Evolutionary conservation across 345 rosid genomes (phyloP), one percentile per base, ranked within the genome.

Genomic region (Carallia brachiata): DNA sequence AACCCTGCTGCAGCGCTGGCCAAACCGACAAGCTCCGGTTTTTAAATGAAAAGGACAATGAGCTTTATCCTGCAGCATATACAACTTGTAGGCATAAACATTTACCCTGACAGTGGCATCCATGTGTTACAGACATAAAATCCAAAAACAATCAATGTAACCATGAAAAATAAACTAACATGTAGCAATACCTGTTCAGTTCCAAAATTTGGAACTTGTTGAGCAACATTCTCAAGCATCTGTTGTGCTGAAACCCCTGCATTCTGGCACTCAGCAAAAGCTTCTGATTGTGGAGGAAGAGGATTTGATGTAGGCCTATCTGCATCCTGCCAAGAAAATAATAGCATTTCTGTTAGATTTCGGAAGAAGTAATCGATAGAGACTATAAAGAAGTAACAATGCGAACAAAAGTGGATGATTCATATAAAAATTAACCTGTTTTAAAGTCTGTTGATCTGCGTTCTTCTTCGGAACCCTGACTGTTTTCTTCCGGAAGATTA

Each of bases 1-100:
- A 78, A 88, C 97, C 78, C 99, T 90, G 79, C 93, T 92, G 80
- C 99, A 95, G 30, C 99, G 88, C 66, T 75, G 90, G 73, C 97
- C 99, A 82, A 92, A 95, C 73, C 97, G 86, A 85, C 99, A 95
- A 74, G 92, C 91, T 75, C 97, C 97, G 18, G 96, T 92, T 77
- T 95, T 95, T 54, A 92, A 82, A 81, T 95, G 97, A 82, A 95
- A 95, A 75, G 99, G 99, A 66, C 97, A 95, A 73, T 90, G 99
- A 78, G 97, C 90, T 87, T 95, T 95, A 84, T 95, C 99, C 99
- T 95, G 82, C 32, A 30, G 53, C 54, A 62, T 19, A 71, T 65
- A 36, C 39, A 79, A 55, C 6, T 23, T 52, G 18, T 12, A 27
- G 69, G 31, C 34, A 44, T 44, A 44, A 44, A 44, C 17, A 3